These are phyloP conservation scores for Ciborinia camelliae DNA, from an alignment of 2,329 filamentous ascomycete genomes.

Conservation along the genomic window DNA sequence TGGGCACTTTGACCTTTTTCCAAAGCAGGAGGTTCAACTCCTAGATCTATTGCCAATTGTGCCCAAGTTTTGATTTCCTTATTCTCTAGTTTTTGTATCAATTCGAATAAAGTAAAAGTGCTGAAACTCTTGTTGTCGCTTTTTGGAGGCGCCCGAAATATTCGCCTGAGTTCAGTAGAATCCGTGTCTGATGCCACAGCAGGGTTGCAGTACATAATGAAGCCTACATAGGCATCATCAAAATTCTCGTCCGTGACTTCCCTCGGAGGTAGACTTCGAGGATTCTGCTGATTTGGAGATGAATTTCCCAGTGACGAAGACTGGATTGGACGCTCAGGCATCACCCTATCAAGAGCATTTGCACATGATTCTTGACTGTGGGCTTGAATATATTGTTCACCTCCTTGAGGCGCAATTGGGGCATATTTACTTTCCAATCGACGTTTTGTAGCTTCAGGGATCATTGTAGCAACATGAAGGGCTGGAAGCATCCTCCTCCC, in stretches of 20 bases:
- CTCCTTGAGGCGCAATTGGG: conserved; percentile 22
- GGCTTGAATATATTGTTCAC: conserved; percentile 17
- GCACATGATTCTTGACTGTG: conserved; percentile 17
- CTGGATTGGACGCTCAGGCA: conserved; percentile 19
- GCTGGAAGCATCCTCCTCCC: conserved; percentile 24
- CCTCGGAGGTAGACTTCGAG: conserved; percentile 55
- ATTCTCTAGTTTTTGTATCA: conserved; percentile 73
- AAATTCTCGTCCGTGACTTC: conserved; percentile 68
- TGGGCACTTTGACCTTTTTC: conserved; percentile 86
- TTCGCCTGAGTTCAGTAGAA: conserved; percentile 66
- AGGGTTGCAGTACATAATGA: conserved; percentile 90
- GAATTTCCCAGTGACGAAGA: conserved; percentile 7
- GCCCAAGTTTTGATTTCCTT: conserved; percentile 93
- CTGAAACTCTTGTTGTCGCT: conserved; percentile 86
- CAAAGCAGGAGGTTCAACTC: conserved; percentile 78
- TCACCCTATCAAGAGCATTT: conserved; percentile 20
- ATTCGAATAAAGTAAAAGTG: conserved; percentile 70
- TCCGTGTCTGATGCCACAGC: conserved; percentile 68
- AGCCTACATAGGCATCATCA: conserved; percentile 77
- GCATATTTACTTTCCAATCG: conserved; percentile 27
- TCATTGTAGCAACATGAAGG: conserved; percentile 18
- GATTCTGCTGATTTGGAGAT: conserved; percentile 13
- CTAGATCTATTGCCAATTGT: conserved; percentile 79
- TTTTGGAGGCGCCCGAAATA: conserved; percentile 75
- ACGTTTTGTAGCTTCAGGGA: conserved; percentile 27